phyloP scores from a whole-genome alignment of 2,329 filamentous ascomycete genomes.

The Bipolaris victoriae region DNA sequence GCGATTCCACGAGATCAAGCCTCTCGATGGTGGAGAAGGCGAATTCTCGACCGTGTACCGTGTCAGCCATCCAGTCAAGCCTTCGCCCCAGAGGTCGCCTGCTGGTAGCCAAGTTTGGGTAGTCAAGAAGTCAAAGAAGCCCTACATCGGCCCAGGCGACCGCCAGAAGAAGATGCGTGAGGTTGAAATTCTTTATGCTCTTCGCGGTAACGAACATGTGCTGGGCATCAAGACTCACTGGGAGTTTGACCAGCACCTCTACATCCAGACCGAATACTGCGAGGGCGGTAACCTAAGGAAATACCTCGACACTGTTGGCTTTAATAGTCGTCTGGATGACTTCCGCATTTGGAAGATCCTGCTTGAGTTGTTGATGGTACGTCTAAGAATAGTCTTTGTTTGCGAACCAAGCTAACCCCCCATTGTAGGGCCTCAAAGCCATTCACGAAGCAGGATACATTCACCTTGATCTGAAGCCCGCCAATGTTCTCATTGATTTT shows the following conservation, averaged over 20 bases:
- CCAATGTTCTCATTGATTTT: constrained; percentile 81
- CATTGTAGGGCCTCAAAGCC: constrained; percentile 76
- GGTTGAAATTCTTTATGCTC: constrained; percentile 76
- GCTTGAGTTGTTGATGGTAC: constrained; percentile 80
- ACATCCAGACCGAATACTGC: constrained; percentile 97
- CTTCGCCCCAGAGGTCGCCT: constrained; percentile 35
- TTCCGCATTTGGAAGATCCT: constrained; percentile 99
- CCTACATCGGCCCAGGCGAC: constrained; percentile 78
- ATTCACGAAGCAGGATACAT: constrained; percentile 89
- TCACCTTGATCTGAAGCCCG: constrained; percentile 84
- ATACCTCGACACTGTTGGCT: constrained; percentile 82
- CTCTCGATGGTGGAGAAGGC: constrained; percentile 75
- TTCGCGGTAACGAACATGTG: constrained; percentile 83
- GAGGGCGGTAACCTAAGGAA: constrained; percentile 89
- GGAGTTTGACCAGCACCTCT: constrained; percentile 84
- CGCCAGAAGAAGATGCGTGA: constrained; percentile 85
- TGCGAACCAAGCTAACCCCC: constrained; percentile 30
- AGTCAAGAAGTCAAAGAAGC: constrained; percentile 89
- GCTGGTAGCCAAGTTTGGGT: constrained; percentile 69
- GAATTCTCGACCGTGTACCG: constrained; percentile 94
- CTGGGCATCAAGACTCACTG: constrained; percentile 84
- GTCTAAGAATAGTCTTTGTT: constrained; percentile 41
- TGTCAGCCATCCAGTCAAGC: constrained; percentile 62
- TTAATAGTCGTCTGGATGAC: constrained; percentile 87
- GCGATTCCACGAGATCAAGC: constrained; percentile 77